Evolutionary conservation across 2,329 filamentous ascomycete genomes (phyloP).

Genomic region (Cladosporium sp.): DNA sequence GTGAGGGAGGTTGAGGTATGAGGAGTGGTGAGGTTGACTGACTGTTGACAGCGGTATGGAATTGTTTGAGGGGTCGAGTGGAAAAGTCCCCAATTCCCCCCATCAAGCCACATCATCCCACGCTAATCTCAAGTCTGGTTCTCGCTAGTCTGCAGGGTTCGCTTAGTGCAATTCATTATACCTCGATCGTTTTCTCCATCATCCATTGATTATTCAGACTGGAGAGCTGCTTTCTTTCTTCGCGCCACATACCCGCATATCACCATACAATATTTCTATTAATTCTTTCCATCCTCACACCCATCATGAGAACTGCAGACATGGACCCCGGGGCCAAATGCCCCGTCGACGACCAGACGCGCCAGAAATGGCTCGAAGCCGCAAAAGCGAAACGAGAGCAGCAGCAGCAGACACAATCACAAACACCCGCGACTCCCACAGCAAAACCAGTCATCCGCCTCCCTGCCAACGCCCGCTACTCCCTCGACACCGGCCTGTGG

Average conservation of each 20-base stretch:
- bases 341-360: conserved; percentile 85
- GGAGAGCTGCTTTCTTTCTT: conserved; percentile 17
- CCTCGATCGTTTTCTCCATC: too few species aligned
- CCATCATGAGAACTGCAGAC: conserved; percentile 25
- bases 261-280: conserved; percentile 10
- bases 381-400: conserved; percentile 45
- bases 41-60: too few species aligned
- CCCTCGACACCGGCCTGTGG: conserved; percentile 33
- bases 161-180: too few species aligned
- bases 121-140: too few species aligned
- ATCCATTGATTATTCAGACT: too few species aligned
- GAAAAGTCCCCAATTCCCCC: background rate
- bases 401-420: conserved; percentile 27
- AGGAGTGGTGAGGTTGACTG: too few species aligned
- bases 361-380: conserved; percentile 79
- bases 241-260: background rate
- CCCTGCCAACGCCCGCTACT: conserved; percentile 22
- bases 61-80: background rate
- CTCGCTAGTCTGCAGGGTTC: background rate
- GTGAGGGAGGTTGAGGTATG: too few species aligned
- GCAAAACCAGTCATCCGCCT: conserved; percentile 19
- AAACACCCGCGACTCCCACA: conserved; percentile 14
- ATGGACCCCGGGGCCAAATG: conserved; percentile 48
- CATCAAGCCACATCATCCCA: too few species aligned
- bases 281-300: conserved; percentile 3